These are phyloP conservation scores for Amborella trichopoda DNA, from an alignment of 164 flowering plant genomes.

Conservation along the genomic window DNA sequence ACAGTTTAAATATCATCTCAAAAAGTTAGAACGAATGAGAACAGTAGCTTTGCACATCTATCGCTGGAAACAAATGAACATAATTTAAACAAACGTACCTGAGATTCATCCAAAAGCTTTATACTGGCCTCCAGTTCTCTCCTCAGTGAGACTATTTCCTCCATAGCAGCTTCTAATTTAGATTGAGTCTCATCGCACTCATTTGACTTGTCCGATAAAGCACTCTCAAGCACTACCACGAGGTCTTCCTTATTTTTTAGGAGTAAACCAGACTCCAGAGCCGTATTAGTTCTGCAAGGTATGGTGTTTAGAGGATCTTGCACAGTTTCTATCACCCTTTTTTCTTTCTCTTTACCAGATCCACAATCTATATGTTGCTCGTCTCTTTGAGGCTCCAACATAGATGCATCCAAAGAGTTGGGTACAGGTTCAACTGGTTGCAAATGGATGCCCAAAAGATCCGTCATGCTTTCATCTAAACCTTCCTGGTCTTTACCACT, in stretches of 20 bases:
- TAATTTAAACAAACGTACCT: slow-evolving; percentile 49
- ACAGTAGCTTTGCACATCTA: no score
- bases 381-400: slow-evolving; percentile 58
- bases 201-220: slow-evolving; percentile 47
- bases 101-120: slow-evolving; percentile 86
- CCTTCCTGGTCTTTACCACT: slow-evolving; percentile 41
- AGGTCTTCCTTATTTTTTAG: slow-evolving; percentile 24
- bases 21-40: not conserved
- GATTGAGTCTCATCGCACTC: slow-evolving; percentile 47
- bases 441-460: slow-evolving; percentile 46
- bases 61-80: no score
- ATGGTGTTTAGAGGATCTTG: slow-evolving; percentile 23
- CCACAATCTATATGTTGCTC: slow-evolving; percentile 29
- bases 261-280: slow-evolving; percentile 20
- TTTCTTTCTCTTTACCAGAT: slow-evolving; percentile 24
- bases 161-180: slow-evolving; percentile 51
- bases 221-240: slow-evolving; percentile 44
- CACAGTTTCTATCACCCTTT: slow-evolving; percentile 21
- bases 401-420: slow-evolving; percentile 54
- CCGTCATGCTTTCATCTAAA: slow-evolving; percentile 85
- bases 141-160: slow-evolving; percentile 47
- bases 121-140: slow-evolving; percentile 59
- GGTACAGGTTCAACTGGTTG: slow-evolving; percentile 19
- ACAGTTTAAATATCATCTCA: no score
- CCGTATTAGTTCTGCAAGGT: slow-evolving; percentile 19